phyloP scores from a whole-genome alignment of 148 eudicot species.

The Persicaria tinctoria region DNA sequence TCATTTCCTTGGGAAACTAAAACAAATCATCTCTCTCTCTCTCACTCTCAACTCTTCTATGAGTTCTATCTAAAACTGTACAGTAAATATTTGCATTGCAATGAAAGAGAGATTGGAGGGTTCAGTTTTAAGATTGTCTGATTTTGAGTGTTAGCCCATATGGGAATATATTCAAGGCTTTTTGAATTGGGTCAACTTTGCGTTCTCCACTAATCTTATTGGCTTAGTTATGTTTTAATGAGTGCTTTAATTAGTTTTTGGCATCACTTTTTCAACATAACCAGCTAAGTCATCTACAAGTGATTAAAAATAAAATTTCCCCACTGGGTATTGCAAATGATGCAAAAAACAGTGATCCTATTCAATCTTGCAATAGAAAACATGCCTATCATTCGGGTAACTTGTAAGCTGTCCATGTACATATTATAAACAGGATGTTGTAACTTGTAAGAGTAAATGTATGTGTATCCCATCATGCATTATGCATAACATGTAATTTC shows the following conservation, averaged over 20 bases:
- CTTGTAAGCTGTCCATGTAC: too few species aligned
- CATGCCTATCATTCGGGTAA: too few species aligned
- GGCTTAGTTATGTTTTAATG: too few species aligned
- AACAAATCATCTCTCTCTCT: background rate
- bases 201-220: too few species aligned
- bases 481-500: background rate
- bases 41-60: background rate
- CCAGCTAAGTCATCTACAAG: too few species aligned
- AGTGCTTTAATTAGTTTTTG: too few species aligned
- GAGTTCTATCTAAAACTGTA: background rate
- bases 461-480: background rate
- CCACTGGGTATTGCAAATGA: conserved; percentile 7
- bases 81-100: background rate
- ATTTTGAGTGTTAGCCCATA: conserved; percentile 12
- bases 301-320: background rate
- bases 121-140: background rate
- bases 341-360: conserved; percentile 9
- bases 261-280: too few species aligned
- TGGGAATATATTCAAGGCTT: conserved; percentile 28
- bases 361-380: background rate
- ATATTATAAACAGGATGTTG: background rate
- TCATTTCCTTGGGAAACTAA: background rate
- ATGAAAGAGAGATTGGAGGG: background rate
- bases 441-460: too few species aligned
- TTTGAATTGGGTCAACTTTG: too few species aligned